phyloP scores from a whole-genome alignment of 768 basidiomycete species.

The Hygrophoropsis aurantiaca region DNA sequence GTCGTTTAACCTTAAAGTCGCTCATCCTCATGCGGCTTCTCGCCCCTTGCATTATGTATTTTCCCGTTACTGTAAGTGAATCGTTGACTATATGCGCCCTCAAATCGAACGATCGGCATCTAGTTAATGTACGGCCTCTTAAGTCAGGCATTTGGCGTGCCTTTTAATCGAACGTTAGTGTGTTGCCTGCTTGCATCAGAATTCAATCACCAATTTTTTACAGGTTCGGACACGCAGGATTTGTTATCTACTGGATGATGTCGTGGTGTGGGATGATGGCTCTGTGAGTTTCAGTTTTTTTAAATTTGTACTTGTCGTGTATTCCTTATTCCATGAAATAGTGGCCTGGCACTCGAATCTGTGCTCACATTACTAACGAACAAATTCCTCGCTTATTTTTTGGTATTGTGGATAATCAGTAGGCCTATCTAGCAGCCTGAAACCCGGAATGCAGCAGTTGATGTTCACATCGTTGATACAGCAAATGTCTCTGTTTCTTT shows the following conservation, averaged over 20 bases:
- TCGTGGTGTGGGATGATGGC: slow-evolving; percentile 58
- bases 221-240: slow-evolving; percentile 51
- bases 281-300: slow-evolving; percentile 44
- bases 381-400: slow-evolving; percentile 57
- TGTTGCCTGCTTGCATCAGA: neutral
- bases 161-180: slow-evolving; percentile 48
- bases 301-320: no score
- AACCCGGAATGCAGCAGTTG: no score
- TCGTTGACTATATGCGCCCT: neutral
- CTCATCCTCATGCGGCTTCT: slow-evolving; percentile 41
- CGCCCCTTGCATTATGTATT: slow-evolving; percentile 40
- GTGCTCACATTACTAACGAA: slow-evolving; percentile 55
- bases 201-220: neutral
- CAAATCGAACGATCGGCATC: neutral
- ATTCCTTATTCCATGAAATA: slow-evolving; percentile 24
- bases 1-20: slow-evolving; percentile 35
- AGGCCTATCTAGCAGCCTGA: no score
- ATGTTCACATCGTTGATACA: slow-evolving; percentile 20
- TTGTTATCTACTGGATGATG: slow-evolving; percentile 69
- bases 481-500: slow-evolving; percentile 58
- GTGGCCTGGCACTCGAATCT: slow-evolving; percentile 62
- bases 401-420: slow-evolving; percentile 66
- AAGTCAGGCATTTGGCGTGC: slow-evolving; percentile 58
- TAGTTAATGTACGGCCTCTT: slow-evolving; percentile 61
- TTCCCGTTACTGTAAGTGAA: slow-evolving; percentile 38